Evolutionary conservation across 1,284 basidiomycete species (phyloP), one percentile per base, ranked within the genome.

Genomic region (Austroboletus niveus): DNA sequence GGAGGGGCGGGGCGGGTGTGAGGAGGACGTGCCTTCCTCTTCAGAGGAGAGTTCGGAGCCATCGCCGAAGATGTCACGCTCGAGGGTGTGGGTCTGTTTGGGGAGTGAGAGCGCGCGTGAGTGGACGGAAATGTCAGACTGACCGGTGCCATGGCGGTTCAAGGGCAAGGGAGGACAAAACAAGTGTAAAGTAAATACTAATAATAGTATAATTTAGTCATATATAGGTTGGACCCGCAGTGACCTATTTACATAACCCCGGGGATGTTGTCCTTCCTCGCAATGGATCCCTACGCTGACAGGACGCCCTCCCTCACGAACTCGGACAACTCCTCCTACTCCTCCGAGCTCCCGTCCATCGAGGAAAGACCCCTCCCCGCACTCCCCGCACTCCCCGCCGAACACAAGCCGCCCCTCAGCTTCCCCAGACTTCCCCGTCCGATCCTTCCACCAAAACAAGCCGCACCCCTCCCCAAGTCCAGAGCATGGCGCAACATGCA

Each of bases 31-130:
- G 69, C 84, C 83, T 40, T 87, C 85, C 51, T 88, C 86, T 55
- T 88, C 85, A 3, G 81, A 81, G 1, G 81, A 82, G 1, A 90
- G 78, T 58, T 92, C 89, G 2, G 88, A 91, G 61, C 87, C 87
- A 36, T 87, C 85, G 56, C 82, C 88, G 59, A 89, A 90, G 60
- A 92, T 82, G 69, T 86, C 80, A 57, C 80, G 79, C 54, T 79
- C 83, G 46, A 85, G 80, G 48, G 73, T 73, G 45, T 63, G 51
- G 12, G 61, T 42, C 68, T 66, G 38, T 3, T 11, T 1, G 27
- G 15, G 0, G 15, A 4, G 30, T 48, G 35, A 54, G 48, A 0
- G 9, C 4, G 7, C 0, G 5, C 2, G 4, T 5, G 12, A 0
- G 30, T 0, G 8, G 0, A 3, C 4, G 9, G n/a, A 6, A 15